Evolutionary conservation across 805 yeast species (phyloP).

Genomic region (Candida railenensis): DNA sequence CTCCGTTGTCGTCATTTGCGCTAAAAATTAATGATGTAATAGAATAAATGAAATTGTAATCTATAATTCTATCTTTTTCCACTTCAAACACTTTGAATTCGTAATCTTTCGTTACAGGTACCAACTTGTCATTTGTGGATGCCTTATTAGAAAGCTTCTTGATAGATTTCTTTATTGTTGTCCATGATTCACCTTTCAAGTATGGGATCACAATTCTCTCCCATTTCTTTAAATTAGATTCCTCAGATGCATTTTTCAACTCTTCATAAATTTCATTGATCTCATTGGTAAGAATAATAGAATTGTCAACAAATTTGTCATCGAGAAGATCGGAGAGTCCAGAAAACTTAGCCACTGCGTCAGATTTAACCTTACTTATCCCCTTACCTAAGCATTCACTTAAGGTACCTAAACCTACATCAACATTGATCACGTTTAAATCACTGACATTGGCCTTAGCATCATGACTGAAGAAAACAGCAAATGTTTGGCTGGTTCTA

Average conservation of each 20-base stretch:
- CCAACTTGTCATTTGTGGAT: not conserved
- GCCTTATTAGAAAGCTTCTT: constrained; percentile 6
- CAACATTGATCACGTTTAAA: constrained; percentile 46
- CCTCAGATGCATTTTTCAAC: constrained; percentile 18
- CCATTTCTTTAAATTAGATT: constrained; percentile 22
- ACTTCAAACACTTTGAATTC: constrained; percentile 54
- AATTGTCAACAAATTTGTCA: constrained; percentile 16
- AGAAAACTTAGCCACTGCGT: not conserved
- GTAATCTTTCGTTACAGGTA: constrained; percentile 12
- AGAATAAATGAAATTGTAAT: constrained; percentile 50
- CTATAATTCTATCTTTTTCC: constrained; percentile 66
- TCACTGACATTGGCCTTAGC: constrained; percentile 42
- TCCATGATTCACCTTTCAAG: constrained; percentile 29
- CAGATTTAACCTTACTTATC: constrained; percentile 18
- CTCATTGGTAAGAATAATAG: constrained; percentile 15
- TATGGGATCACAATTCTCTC: constrained; percentile 27
- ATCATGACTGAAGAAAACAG: constrained; percentile 40
- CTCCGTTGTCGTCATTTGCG: constrained; percentile 1
- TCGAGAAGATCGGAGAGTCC: constrained; percentile 26
- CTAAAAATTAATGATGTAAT: constrained; percentile 44
- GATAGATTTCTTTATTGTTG: constrained; percentile 17
- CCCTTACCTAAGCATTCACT: constrained; percentile 72
- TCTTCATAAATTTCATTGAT: constrained; percentile 23
- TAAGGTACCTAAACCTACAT: constrained; percentile 66
- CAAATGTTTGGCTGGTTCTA: constrained; percentile 40